Evolutionary conservation across 139 green algal genomes (phyloP), one percentile per base, ranked within the genome.

Genomic region (Volvox reticuliferus): DNA sequence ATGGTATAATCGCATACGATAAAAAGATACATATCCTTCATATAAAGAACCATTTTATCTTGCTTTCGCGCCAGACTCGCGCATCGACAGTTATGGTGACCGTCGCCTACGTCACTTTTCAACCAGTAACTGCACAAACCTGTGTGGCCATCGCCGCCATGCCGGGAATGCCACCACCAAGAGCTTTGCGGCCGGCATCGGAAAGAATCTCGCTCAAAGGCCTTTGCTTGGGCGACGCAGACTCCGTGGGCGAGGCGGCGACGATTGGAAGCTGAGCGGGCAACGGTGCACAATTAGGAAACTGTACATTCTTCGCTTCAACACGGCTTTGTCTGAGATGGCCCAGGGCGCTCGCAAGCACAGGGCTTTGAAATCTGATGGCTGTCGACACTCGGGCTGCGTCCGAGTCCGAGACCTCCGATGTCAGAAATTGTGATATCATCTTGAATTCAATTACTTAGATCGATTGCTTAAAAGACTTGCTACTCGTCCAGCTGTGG

Each of bases 101-200:
- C 44, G 44, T 55, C 44, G 9, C 33, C 71, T 37, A 12, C 71
- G 71, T 79, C 71, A 79, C 71, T 79, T 30, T 12, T 20, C 76
- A 82, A 82, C 76, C 32, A 82, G 6, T 28, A 20, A 55, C 44
- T 55, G 44, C 9, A 32, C 79, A 62, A 50, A 95, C 95, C 92
- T 98, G 95, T 62, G 98, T 94, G 14, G 91, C 94, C 96, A 98
- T 98, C 9, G 96, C 97, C 12, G 93, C 95, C 22, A 95, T 96
- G 63, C 97, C 97, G 1, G 97, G 96, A 12, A 99, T 89, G 76
- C 97, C 97, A 61, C 97, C 97, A 13, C 96, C 95, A 79, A 99
- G 92, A 0, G 97, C 97, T 19, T 92, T 91, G 50, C 95, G 94
- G 6, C 95, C 94, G 30, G 97, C 97, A 2, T 95, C 94, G 14